phyloP scores from a whole-genome alignment of 768 basidiomycete species.

The Megacollybia marginata region DNA sequence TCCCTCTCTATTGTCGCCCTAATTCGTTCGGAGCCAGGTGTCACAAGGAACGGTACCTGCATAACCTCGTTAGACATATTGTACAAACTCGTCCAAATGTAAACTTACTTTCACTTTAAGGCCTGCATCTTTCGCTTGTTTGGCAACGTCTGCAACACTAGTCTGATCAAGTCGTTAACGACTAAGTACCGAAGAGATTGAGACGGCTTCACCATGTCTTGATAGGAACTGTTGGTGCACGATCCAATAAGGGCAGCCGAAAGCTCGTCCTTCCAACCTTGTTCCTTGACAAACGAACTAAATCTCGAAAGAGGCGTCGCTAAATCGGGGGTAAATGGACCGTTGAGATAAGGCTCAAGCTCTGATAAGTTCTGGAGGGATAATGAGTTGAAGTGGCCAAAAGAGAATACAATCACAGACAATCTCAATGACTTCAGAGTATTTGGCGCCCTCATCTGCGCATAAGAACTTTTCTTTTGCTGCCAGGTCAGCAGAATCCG shows the following conservation, averaged over 20 bases:
- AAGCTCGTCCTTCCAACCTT: conserved; percentile 91
- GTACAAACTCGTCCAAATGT: conserved; percentile 71
- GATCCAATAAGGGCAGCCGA: conserved; percentile 92
- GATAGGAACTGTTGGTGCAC: conserved; percentile 99
- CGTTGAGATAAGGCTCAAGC: conserved; percentile 89
- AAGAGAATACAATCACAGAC: conserved; percentile 35
- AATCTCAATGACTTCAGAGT: conserved; percentile 92
- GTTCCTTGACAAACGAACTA: conserved; percentile 65
- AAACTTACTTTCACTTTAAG: not conserved
- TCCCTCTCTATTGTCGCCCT: conserved; percentile 97
- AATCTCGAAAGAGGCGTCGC: conserved; percentile 93
- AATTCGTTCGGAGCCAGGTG: conserved; percentile 92
- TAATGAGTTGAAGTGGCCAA: not conserved
- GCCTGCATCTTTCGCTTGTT: not conserved
- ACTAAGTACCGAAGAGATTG: not conserved
- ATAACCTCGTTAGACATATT: conserved; percentile 50
- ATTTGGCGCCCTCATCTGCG: conserved; percentile 84
- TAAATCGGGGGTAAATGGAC: conserved; percentile 96
- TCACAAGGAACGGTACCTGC: conserved; percentile 79
- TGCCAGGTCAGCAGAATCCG: conserved; percentile 79
- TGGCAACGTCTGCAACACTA: not conserved
- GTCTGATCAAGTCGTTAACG: not conserved
- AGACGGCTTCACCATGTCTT: conserved; percentile 67
- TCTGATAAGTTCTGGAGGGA: conserved; percentile 68
- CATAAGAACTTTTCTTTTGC: conserved; percentile 68